Percentiles rank a stretch among this genome's conserved stretches.
Conservation (phyloP, 495 filamentous ascomycete genomes). For the Talaromyces stipitatus region DNA sequence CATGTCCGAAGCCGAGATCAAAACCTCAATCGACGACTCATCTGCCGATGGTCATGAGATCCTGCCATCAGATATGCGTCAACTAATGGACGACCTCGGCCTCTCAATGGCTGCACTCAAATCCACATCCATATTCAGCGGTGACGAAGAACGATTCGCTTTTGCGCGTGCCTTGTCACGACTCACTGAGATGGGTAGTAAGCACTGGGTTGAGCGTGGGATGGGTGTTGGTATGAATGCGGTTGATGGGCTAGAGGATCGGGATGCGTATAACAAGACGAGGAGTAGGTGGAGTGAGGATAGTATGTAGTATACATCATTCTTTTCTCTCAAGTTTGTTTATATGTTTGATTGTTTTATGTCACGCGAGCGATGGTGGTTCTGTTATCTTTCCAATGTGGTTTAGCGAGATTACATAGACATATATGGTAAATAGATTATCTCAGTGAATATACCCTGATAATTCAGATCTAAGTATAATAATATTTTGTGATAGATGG, state of each 20-base stretch:
- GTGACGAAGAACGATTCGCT: constrained; percentile 94
- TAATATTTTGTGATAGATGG: too few relatives aligned
- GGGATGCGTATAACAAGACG: constrained; percentile 56
- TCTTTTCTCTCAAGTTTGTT: neutral
- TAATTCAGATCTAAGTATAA: too few relatives aligned
- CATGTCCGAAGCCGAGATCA: constrained; percentile 71
- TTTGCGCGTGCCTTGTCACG: constrained; percentile 85
- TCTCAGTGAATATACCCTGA: neutral
- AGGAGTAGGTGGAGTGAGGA: constrained; percentile 65
- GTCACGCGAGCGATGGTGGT: neutral
- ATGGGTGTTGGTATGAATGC: constrained; percentile 63
- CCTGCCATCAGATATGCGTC: constrained; percentile 66
- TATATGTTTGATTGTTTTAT: neutral
- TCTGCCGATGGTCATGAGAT: constrained; percentile 12
- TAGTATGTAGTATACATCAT: constrained; percentile 46
- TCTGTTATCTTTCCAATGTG: neutral
- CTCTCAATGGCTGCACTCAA: constrained; percentile 80
- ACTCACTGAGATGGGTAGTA: constrained; percentile 85
- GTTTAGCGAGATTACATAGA: neutral
- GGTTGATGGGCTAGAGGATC: constrained; percentile 52
- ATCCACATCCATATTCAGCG: constrained; percentile 79
- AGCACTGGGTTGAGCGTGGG: constrained; percentile 89
- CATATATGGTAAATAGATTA: neutral
- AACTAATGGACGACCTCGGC: constrained; percentile 89
- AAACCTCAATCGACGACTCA: constrained; percentile 26